phyloP scores from a whole-genome alignment of 2,329 filamentous ascomycete species.

The Diaporthe helianthi region DNA sequence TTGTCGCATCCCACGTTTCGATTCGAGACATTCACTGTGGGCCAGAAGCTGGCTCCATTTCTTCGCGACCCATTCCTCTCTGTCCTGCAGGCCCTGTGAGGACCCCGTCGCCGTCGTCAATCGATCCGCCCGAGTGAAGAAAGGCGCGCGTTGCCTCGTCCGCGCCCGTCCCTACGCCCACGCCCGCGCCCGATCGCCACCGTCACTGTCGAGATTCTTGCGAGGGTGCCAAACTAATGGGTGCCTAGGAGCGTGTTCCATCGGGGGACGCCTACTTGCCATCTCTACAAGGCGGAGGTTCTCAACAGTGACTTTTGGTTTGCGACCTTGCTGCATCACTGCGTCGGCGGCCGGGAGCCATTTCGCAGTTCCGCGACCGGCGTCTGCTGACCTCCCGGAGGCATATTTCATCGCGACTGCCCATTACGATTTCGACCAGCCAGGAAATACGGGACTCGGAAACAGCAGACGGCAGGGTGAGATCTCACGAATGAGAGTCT shows the following conservation, averaged over 20 bases:
- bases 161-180: not conserved
- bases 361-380: constrained; percentile 16
- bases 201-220: not conserved
- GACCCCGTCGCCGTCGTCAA: not conserved
- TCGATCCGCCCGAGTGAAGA: constrained; percentile 19
- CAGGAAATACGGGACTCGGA: constrained; percentile 2
- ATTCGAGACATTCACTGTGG: constrained; percentile 8
- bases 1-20: constrained; percentile 14
- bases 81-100: constrained; percentile 9
- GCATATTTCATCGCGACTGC: not conserved
- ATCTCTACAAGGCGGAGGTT: not conserved
- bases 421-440: not conserved
- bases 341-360: not conserved
- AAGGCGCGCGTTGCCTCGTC: constrained; percentile 14
- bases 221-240: constrained; percentile 11
- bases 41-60: not conserved
- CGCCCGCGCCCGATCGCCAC: constrained; percentile 3
- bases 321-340: constrained; percentile 15
- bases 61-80: not conserved
- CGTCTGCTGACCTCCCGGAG: not conserved
- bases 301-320: constrained; percentile 4
- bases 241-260: constrained; percentile 3
- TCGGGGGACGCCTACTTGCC: constrained; percentile 14
- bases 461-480: constrained; percentile 32
- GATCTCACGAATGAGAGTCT: constrained; percentile 35